Evolutionary conservation across 805 yeast genomes (phyloP).

Genomic region (Metschnikowia drakensbergensis): DNA sequence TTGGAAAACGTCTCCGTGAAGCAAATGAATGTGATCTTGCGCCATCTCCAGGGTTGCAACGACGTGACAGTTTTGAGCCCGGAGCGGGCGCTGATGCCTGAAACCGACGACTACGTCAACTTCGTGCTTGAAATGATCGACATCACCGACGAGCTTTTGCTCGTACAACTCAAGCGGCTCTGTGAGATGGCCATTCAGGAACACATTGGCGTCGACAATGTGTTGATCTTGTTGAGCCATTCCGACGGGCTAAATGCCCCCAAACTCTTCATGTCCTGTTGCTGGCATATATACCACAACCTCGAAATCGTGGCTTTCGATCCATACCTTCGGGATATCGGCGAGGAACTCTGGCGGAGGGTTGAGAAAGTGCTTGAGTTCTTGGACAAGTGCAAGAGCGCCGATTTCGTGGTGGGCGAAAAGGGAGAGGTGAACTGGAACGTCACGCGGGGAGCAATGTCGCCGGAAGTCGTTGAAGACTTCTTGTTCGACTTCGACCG

Average conservation of each 20-base stretch:
- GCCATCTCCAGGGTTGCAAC: conserved; percentile 54
- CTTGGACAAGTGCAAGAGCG: conserved; percentile 27
- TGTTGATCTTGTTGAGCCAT: conserved; percentile 50
- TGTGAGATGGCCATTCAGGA: conserved; percentile 60
- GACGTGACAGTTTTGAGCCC: conserved; percentile 27
- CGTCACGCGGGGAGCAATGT: not conserved
- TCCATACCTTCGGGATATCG: conserved; percentile 25
- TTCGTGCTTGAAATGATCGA: conserved; percentile 55
- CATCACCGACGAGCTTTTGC: conserved; percentile 57
- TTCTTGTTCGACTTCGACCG: conserved; percentile 20
- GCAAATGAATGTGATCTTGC: conserved; percentile 49
- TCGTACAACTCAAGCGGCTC: conserved; percentile 54
- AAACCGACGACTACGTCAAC: conserved; percentile 45
- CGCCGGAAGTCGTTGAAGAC: not conserved
- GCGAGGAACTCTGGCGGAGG: conserved; percentile 22
- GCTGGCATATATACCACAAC: conserved; percentile 66
- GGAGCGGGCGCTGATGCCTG: conserved; percentile 24
- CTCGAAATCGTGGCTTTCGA: conserved; percentile 59
- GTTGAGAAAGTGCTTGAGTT: conserved; percentile 28
- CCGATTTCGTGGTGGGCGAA: conserved; percentile 19
- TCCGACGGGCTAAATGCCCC: conserved; percentile 50
- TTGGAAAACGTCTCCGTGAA: conserved; percentile 40
- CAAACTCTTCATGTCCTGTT: conserved; percentile 55
- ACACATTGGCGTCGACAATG: conserved; percentile 57
- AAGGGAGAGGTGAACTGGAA: conserved; percentile 17